Evolutionary conservation across 208 protist genomes (phyloP).

Genomic region (Tritrichomonas musculus): DNA sequence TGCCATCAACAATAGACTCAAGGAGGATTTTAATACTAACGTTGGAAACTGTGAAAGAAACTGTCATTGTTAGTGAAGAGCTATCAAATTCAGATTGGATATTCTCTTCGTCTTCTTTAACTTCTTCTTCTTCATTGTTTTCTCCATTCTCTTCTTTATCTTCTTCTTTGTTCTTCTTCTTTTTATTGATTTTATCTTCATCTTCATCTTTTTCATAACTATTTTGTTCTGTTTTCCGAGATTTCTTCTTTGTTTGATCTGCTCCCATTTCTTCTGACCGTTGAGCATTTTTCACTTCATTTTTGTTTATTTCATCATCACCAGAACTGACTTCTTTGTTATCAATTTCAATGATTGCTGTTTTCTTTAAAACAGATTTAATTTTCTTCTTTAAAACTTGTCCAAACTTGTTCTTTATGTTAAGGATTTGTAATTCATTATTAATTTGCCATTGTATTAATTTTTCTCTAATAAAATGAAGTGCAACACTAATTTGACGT

Average conservation of each 20-base stretch:
- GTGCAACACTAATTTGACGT: background rate
- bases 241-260: background rate
- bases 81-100: background rate
- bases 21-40: background rate
- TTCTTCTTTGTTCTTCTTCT: conserved; percentile 31
- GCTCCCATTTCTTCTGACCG: conserved; percentile 22
- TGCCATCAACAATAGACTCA: background rate
- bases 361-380: background rate
- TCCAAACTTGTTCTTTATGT: background rate
- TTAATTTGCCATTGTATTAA: background rate
- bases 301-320: too few species aligned
- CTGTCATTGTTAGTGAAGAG: background rate
- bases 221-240: conserved; percentile 25
- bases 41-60: conserved; percentile 4
- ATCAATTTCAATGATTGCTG: background rate
- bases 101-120: background rate
- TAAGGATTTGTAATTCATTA: background rate
- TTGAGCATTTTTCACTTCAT: background rate
- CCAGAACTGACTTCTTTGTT: background rate
- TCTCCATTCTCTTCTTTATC: conserved; percentile 32
- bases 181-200: conserved; percentile 37
- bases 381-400: background rate
- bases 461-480: background rate
- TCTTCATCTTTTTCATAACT: conserved; percentile 1
- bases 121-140: conserved; percentile 31